phyloP scores from a whole-genome alignment of 106 monocot genomes.

The Allium sativum region DNA sequence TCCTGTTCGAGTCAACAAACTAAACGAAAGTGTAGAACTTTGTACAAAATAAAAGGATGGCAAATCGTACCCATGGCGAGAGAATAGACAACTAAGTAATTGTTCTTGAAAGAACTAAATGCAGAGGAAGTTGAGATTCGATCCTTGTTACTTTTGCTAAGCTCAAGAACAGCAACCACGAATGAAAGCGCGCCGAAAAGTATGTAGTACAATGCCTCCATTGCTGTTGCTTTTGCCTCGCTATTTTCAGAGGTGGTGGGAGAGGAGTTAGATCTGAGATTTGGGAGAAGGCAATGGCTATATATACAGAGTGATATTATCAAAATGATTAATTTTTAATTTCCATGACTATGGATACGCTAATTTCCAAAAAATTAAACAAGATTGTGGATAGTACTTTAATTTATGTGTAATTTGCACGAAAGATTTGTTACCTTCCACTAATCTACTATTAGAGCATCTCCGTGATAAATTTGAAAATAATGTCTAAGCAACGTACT shows the following conservation, averaged over 20 bases:
- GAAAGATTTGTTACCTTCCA: too few species aligned
- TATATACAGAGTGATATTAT: too few species aligned
- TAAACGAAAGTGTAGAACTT: too few species aligned
- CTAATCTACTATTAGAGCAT: too few species aligned
- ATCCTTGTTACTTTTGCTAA: slow-evolving; percentile 83
- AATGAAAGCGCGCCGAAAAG: slow-evolving; percentile 58
- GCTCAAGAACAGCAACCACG: slow-evolving; percentile 73
- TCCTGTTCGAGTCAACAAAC: too few species aligned
- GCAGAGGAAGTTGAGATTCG: slow-evolving; percentile 64
- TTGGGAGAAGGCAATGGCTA: neutral
- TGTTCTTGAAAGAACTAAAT: slow-evolving; percentile 94
- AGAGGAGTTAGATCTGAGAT: slow-evolving; percentile 6
- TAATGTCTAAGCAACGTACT: too few species aligned
- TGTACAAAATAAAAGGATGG: neutral
- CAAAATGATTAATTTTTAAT: too few species aligned
- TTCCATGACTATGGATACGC: too few species aligned
- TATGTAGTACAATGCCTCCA: slow-evolving; percentile 94
- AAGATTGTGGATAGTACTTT: too few species aligned
- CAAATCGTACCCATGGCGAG: slow-evolving; percentile 76
- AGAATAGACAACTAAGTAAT: slow-evolving; percentile 91
- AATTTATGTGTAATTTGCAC: too few species aligned
- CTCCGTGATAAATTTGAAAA: too few species aligned
- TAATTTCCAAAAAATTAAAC: too few species aligned
- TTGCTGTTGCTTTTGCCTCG: slow-evolving; percentile 3
- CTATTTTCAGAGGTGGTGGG: neutral